Conservation (phyloP, 805 yeast species). For the Tanozyma kutaoensis region DNA sequence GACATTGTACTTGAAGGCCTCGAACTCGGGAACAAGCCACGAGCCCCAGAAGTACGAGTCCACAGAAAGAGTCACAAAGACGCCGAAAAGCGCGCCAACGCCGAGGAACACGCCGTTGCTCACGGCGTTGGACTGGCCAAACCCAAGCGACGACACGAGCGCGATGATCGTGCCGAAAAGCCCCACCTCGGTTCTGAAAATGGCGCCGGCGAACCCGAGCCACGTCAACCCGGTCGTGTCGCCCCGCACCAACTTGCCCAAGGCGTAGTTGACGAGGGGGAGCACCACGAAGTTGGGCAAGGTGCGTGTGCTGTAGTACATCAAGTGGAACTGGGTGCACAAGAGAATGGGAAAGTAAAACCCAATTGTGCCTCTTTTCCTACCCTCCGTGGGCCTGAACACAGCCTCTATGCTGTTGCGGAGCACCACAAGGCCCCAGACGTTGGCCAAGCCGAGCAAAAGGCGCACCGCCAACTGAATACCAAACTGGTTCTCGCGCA, state of each 20-base stretch:
- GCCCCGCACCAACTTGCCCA: slow-evolving; percentile 38
- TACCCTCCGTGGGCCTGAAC: slow-evolving; percentile 8
- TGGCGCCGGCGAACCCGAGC: slow-evolving; percentile 47
- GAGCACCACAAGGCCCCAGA: slow-evolving; percentile 34
- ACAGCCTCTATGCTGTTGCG: slow-evolving; percentile 20
- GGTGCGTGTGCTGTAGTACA: slow-evolving; percentile 72
- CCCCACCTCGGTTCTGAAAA: slow-evolving; percentile 64
- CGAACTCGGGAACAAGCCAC: slow-evolving; percentile 58
- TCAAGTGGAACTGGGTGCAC: slow-evolving; percentile 63
- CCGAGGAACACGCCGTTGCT: slow-evolving; percentile 24
- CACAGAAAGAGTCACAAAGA: slow-evolving; percentile 29
- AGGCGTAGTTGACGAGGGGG: slow-evolving; percentile 52
- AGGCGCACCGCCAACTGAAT: slow-evolving; percentile 46
- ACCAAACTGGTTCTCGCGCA: slow-evolving; percentile 29
- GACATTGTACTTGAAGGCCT: slow-evolving; percentile 63
- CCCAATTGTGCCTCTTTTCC: slow-evolving; percentile 16
- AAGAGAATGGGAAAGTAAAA: slow-evolving; percentile 49
- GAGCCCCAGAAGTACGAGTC: slow-evolving; percentile 72
- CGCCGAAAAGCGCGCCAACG: slow-evolving; percentile 41
- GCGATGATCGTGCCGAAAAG: slow-evolving; percentile 38
- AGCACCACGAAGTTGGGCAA: slow-evolving; percentile 80
- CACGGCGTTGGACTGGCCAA: slow-evolving; percentile 31
- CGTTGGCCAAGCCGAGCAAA: slow-evolving; percentile 51
- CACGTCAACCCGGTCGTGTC: slow-evolving; percentile 34
- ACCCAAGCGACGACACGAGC: slow-evolving; percentile 27